phyloP scores from a whole-genome alignment of 352 stramenopile species.

The Phytophthora cryptogea region DNA sequence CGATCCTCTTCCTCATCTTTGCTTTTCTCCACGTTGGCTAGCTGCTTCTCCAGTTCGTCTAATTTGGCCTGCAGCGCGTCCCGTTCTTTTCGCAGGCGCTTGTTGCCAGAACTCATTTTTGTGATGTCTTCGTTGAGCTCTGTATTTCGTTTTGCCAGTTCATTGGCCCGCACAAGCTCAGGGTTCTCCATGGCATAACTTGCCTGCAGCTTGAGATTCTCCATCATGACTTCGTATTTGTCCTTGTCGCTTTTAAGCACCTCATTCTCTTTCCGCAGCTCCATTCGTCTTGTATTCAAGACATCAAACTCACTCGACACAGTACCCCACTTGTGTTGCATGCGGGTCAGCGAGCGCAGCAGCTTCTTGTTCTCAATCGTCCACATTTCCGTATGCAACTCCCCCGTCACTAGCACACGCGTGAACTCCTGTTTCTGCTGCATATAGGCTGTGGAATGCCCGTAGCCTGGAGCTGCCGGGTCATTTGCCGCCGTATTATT shows the following conservation, averaged over 20 bases:
- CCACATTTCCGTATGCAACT: slow-evolving; percentile 87
- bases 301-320: slow-evolving; percentile 73
- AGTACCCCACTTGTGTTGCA: slow-evolving; percentile 74
- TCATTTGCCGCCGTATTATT: slow-evolving; percentile 19
- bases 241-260: slow-evolving; percentile 68
- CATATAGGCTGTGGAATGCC: slow-evolving; percentile 66
- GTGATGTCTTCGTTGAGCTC: slow-evolving; percentile 84
- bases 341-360: slow-evolving; percentile 48
- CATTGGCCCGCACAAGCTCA: slow-evolving; percentile 78
- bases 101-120: slow-evolving; percentile 86
- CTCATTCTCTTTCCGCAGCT: slow-evolving; percentile 80
- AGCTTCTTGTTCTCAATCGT: slow-evolving; percentile 87
- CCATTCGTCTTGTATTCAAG: slow-evolving; percentile 60
- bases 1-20: slow-evolving; percentile 59
- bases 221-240: slow-evolving; percentile 79
- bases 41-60: slow-evolving; percentile 72
- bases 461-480: slow-evolving; percentile 17
- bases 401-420: slow-evolving; percentile 76
- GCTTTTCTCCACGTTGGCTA: slow-evolving; percentile 63
- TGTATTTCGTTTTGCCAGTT: slow-evolving; percentile 73
- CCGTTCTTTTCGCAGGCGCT: slow-evolving; percentile 80
- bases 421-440: slow-evolving; percentile 84
- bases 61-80: slow-evolving; percentile 64
- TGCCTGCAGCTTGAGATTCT: slow-evolving; percentile 81
- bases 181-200: slow-evolving; percentile 74